Base-by-base conservation (phyloP, 179 eudicot species). In the Heliamphora pulchella region DNA sequence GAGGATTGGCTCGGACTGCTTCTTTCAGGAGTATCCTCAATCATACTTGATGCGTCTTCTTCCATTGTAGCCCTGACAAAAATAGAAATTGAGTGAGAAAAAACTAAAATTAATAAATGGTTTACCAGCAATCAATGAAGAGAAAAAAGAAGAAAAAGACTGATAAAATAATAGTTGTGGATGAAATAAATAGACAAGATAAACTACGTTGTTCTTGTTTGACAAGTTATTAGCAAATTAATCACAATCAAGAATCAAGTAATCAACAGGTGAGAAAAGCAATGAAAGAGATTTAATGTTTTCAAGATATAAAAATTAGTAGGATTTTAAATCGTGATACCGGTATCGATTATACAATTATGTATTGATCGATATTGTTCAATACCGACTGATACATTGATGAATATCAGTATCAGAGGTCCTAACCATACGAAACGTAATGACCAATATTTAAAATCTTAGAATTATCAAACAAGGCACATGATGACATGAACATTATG, bases 51-150 rank as follows among this genome's bases (percentile, higher is more conserved):
- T 2, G 0, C 57, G 11, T 57, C 67, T 15, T 61, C 43, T 7
- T 77, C 80, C 80, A 77, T 77, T 31, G 43, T 31, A 64, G 14
- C 22, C 66, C 43, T 15, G 14, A 8, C n/a, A n/a, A n/a, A n/a
- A n/a, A n/a, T n/a, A n/a, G n/a, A n/a, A n/a, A n/a, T n/a, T n/a
- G n/a, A n/a, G n/a, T n/a, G n/a, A n/a, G n/a, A n/a, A n/a, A n/a
- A n/a, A n/a, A 2, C 3, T 1, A 3, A 14, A 15, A 43, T n/a
- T 15, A 43, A 70, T 7, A 8, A 3, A 44, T 46, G 2, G 74
- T 20, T 64, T 5, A 64, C 4, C 3, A 64, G 11, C 11, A 22
- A 64, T 2, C 0, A 18, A 22, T 0, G 39, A 0, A 9, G 11
- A 20, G 51, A 74, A 41, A 17, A 14, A 74, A 70, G 1, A 43